Evolutionary conservation across 139 green algal species (phyloP).

Genomic region (Microglena sp.): DNA sequence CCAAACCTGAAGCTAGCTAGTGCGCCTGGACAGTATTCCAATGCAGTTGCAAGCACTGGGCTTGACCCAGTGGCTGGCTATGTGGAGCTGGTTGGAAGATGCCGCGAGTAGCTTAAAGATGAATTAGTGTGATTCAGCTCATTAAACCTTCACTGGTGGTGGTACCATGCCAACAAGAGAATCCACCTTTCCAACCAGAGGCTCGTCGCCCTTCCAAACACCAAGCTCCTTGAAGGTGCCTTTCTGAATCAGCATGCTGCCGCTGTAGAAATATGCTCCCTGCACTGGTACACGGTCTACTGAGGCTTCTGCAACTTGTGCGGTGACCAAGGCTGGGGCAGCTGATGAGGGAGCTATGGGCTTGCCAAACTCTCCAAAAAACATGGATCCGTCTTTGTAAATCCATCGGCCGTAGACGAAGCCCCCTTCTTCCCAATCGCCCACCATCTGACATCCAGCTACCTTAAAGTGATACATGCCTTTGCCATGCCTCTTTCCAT

Average conservation of each 20-base stretch:
- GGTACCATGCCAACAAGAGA: no score
- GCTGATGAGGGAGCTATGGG: neutral
- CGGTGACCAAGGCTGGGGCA: neutral
- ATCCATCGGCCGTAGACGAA: slow-evolving; percentile 31
- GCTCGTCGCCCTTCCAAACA: neutral
- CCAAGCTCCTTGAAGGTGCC: neutral
- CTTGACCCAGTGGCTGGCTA: no score
- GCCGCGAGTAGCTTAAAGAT: no score
- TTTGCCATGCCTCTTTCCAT: slow-evolving; percentile 18
- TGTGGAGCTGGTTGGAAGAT: no score
- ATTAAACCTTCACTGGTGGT: no score
- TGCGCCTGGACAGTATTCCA: no score
- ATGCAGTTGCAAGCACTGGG: no score
- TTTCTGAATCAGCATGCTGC: neutral
- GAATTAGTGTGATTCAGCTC: no score
- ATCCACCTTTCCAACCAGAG: slow-evolving; percentile 5
- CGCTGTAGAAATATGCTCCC: neutral
- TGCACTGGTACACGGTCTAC: neutral
- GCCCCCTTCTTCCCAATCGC: slow-evolving; percentile 26
- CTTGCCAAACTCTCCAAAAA: slow-evolving; percentile 17
- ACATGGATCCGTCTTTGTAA: slow-evolving; percentile 32
- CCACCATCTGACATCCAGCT: slow-evolving; percentile 30
- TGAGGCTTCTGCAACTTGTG: neutral
- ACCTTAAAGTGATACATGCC: slow-evolving; percentile 43
- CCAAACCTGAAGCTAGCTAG: no score